Percentiles rank a stretch among this genome's conserved stretches.
These are phyloP conservation scores for Cyclotella sp. DNA, from an alignment of 108 stramenopile genomes.

Conservation along the genomic window DNA sequence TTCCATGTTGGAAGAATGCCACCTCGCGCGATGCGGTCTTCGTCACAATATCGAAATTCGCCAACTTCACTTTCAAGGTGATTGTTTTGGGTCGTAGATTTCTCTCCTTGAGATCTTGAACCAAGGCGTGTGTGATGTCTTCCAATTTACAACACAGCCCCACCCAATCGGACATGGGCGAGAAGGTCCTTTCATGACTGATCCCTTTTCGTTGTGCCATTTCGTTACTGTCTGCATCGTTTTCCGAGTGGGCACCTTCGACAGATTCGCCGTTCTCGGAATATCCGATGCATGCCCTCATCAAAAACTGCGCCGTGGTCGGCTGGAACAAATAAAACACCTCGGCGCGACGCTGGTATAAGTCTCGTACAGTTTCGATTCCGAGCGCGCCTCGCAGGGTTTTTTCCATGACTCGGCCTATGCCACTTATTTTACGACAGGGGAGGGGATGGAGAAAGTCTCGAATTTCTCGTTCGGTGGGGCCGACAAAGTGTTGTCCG, in stretches of 20 bases:
- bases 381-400: slow-evolving; percentile 66
- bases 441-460: slow-evolving; percentile 79
- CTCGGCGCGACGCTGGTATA: slow-evolving; percentile 77
- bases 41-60: slow-evolving; percentile 72
- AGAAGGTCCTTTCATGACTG: slow-evolving; percentile 92
- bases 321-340: slow-evolving; percentile 71
- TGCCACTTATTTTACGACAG: slow-evolving; percentile 83
- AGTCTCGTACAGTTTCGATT: slow-evolving; percentile 81
- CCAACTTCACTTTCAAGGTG: slow-evolving; percentile 85
- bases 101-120: slow-evolving; percentile 67
- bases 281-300: slow-evolving; percentile 77
- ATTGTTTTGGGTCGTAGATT: slow-evolving; percentile 69
- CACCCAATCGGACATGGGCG: slow-evolving; percentile 59
- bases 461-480: slow-evolving; percentile 59
- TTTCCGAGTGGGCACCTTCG: no score
- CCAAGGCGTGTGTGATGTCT: slow-evolving; percentile 64
- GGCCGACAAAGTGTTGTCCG: slow-evolving; percentile 89
- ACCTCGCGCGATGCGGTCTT: slow-evolving; percentile 38
- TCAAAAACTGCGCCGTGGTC: slow-evolving; percentile 70
- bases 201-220: slow-evolving; percentile 76
- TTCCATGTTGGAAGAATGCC: slow-evolving; percentile 36
- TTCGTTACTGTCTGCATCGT: slow-evolving; percentile 25
- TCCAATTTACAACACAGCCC: slow-evolving; percentile 69
- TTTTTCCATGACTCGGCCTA: slow-evolving; percentile 95
- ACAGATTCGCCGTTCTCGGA: slow-evolving; percentile 32